A percentile compares a stretch with the other conserved stretches of the same genome.
These are phyloP conservation scores for Penicillium robsamsonii DNA, from an alignment of 495 filamentous ascomycete species.

Conservation along the genomic window DNA sequence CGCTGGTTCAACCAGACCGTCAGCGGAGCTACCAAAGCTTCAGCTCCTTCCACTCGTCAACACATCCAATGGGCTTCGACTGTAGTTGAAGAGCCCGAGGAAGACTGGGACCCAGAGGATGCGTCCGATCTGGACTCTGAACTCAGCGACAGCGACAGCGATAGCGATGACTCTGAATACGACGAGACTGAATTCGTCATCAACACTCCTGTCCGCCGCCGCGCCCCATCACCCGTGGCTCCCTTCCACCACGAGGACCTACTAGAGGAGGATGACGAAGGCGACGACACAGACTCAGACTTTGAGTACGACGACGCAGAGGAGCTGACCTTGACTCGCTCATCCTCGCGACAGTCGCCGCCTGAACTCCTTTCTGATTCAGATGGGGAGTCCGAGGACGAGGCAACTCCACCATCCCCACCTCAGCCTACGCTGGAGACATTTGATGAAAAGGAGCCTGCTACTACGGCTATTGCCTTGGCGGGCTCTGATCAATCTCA, in stretches of 20 bases:
- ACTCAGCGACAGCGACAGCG: conserved; percentile 58
- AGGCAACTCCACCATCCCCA: conserved; percentile 82
- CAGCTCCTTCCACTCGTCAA: conserved; percentile 54
- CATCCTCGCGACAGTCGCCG: conserved; percentile 69
- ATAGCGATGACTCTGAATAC: conserved; percentile 52
- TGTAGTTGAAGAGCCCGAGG: conserved; percentile 69
- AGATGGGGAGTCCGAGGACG: conserved; percentile 69
- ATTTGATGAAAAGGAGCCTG: conserved; percentile 66
- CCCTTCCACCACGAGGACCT: conserved; percentile 43
- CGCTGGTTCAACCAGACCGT: conserved; percentile 97
- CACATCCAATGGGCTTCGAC: conserved; percentile 89
- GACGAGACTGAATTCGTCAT: conserved; percentile 50
- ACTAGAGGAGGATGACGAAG: conserved; percentile 45
- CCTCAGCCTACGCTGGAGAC: conserved; percentile 61
- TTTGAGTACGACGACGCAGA: conserved; percentile 66
- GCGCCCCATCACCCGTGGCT: conserved; percentile 39
- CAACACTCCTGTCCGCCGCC: conserved; percentile 39
- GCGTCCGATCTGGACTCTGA: conserved; percentile 52
- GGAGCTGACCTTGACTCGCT: conserved; percentile 69
- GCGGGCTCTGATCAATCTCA: conserved; percentile 36
- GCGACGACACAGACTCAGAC: conserved; percentile 51
- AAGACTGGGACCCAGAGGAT: conserved; percentile 68
- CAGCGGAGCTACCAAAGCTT: conserved; percentile 60
- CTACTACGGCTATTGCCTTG: conserved; percentile 51
- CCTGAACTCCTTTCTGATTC: conserved; percentile 74